Base-by-base conservation (phyloP, 768 basidiomycete genomes). In the Macrolepiota albuminosa region DNA sequence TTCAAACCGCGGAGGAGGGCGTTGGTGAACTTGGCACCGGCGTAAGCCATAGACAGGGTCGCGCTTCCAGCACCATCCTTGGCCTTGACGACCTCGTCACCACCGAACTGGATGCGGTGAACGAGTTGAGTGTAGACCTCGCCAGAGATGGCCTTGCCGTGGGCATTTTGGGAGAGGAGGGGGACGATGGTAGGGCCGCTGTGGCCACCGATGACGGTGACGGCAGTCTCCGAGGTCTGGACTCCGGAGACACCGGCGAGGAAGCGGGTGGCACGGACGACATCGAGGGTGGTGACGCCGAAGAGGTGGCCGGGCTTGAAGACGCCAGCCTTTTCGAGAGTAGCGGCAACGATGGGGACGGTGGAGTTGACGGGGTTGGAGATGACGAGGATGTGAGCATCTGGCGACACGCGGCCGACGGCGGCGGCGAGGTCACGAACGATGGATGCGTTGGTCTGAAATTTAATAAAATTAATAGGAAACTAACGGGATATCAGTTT, bases 341-440 rank as follows among this genome's bases (percentile, higher is more conserved):
- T 90, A 66, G 87, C 84, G 48, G 95, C 94, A 66, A 97, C 95
- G 68, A 99, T 97, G 68, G 97, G 96, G 61, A 98, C 97, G 63
- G 97, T 98, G 54, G 90, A 92, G 82, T 93, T 94, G 81, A 97
- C 96, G 57, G 96, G 96, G 87, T 99, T 99, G 68, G 95, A 96
- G 76, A 99, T 99, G 77, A 98, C 88, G 66, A 94, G 86, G 70
- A 98, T 82, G 77, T 91, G 87, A n/a, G 97, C 97, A 54, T 88
- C 84, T 56, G 97, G 95, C 42, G 92, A 76, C 59, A 91, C 86
- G 61, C 93, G 90, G 66, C 85, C 91, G 63, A 95, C 83, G 14
- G 94, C 89, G 52, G 88, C 75, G 39, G 96, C 96, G 65, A 99
- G 91, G 81, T 95, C 95, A 57, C 94, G 90, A 70, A 98, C 94